Conservation (phyloP, 306 rosid species). For the Casuarina cunninghamiana region DNA sequence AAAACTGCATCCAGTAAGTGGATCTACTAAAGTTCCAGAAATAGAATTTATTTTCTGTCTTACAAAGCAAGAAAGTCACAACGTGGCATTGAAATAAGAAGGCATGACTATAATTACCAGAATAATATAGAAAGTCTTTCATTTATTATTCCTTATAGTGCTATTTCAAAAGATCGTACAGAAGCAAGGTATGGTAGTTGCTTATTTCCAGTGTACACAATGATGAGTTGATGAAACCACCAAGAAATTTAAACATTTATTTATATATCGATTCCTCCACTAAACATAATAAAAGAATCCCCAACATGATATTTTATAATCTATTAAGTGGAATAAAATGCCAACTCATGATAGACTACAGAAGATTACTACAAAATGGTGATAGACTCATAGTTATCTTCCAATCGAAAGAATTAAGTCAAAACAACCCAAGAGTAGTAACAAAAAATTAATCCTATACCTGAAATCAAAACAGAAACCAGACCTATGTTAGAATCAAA, state of each 20-base stretch:
- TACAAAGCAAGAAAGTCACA: not conserved
- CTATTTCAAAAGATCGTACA: not conserved
- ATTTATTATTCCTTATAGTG: not conserved
- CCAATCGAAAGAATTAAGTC: not conserved
- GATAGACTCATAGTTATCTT: not conserved
- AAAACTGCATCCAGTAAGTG: not conserved
- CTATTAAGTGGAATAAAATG: not conserved
- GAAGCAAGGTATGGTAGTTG: not conserved
- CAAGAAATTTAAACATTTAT: not conserved
- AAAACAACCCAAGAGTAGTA: not conserved
- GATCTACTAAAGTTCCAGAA: not conserved
- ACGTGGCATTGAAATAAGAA: not conserved
- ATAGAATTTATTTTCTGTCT: not conserved
- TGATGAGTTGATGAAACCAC: not conserved
- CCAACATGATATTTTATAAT: not conserved
- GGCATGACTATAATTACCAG: not conserved
- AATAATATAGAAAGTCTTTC: not conserved
- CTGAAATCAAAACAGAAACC: not conserved
- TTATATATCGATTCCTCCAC: not conserved
- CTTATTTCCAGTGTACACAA: not conserved
- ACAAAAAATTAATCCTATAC: not conserved
- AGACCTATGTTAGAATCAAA: not conserved
- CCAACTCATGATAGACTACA: not conserved
- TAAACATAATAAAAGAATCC: not conserved
- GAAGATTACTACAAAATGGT: not conserved